Evolutionary conservation across 2,329 filamentous ascomycete species (phyloP).

Genomic region (Colletotrichum scovillei): DNA sequence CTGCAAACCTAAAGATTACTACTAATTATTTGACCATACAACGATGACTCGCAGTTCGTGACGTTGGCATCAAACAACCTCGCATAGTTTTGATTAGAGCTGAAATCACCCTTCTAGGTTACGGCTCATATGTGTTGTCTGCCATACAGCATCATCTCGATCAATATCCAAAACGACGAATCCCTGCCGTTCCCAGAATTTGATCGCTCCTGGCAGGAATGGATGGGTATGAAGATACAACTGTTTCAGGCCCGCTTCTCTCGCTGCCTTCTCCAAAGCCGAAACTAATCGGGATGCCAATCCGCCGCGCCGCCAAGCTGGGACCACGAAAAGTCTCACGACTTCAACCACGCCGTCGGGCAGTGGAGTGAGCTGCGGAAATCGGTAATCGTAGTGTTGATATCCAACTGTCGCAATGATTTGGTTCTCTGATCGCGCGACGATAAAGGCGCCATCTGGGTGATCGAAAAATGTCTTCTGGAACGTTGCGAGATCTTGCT

Average conservation of each 20-base stretch:
- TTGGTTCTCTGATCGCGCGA: conserved; percentile 28
- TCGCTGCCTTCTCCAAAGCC: conserved; percentile 34
- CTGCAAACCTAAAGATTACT: too few species aligned
- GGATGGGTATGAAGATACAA: conserved; percentile 46
- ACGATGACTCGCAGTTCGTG: too few species aligned
- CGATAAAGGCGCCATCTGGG: conserved; percentile 38
- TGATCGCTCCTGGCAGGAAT: conserved; percentile 41
- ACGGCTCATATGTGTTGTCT: conserved; percentile 42
- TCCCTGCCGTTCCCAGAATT: conserved; percentile 41
- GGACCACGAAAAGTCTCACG: conserved; percentile 42
- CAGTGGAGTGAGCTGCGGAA: conserved; percentile 38
- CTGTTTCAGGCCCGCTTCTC: conserved; percentile 32
- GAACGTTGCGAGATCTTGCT: conserved; percentile 39
- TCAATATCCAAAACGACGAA: conserved; percentile 39
- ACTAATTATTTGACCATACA: too few species aligned
- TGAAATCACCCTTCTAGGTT: too few species aligned
- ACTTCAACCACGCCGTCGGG: conserved; percentile 40
- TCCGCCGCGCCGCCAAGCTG: conserved; percentile 41
- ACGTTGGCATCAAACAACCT: too few species aligned
- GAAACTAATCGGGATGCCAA: conserved; percentile 41
- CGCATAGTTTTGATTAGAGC: too few species aligned
- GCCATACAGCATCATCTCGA: conserved; percentile 40
- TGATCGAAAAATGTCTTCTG: conserved; percentile 39
- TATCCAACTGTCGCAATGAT: conserved; percentile 43
- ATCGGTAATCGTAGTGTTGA: conserved; percentile 41